A percentile compares a stretch with the other conserved stretches of the same genome.
Evolutionary conservation across 2,329 filamentous ascomycete genomes (phyloP).

Genomic region (Alternaria metachromatica): DNA sequence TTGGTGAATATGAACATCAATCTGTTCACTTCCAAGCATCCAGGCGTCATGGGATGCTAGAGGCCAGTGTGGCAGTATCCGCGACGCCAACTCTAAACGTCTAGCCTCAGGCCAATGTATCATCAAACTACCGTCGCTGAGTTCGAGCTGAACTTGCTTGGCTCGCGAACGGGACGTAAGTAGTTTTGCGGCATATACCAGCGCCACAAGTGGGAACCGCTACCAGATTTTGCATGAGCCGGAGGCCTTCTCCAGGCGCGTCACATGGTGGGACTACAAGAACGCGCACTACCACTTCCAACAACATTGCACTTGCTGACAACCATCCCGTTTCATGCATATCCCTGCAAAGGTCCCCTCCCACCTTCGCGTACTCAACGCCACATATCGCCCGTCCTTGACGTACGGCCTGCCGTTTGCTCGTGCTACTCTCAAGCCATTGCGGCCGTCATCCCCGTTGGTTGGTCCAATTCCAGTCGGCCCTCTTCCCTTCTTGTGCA

Average conservation of each 20-base stretch:
- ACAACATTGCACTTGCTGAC: slow-evolving; percentile 40
- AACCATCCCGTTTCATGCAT: slow-evolving; percentile 41
- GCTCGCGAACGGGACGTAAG: slow-evolving; percentile 39
- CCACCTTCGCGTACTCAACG: slow-evolving; percentile 43
- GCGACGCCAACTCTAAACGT: slow-evolving; percentile 17
- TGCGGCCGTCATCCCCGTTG: slow-evolving; percentile 39
- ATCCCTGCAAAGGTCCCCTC: slow-evolving; percentile 41
- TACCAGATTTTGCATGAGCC: slow-evolving; percentile 41
- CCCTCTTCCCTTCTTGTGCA: slow-evolving; percentile 47
- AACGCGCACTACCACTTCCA: slow-evolving; percentile 32
- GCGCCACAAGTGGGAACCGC: slow-evolving; percentile 45
- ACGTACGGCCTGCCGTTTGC: slow-evolving; percentile 43
- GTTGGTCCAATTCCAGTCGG: slow-evolving; percentile 44
- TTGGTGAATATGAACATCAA: neutral
- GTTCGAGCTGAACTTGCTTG: slow-evolving; percentile 34
- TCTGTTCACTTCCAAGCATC: neutral
- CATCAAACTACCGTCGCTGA: slow-evolving; percentile 31
- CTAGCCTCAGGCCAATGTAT: slow-evolving; percentile 24
- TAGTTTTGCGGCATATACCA: slow-evolving; percentile 39
- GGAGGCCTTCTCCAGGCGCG: slow-evolving; percentile 39
- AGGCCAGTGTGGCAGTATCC: slow-evolving; percentile 11
- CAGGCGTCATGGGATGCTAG: neutral
- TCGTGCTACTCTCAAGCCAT: slow-evolving; percentile 39
- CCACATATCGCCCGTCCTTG: slow-evolving; percentile 47
- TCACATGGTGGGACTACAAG: slow-evolving; percentile 44